These are phyloP conservation scores for Paracamarosporium sp. DNA, from an alignment of 2,329 filamentous ascomycete species.

Conservation along the genomic window DNA sequence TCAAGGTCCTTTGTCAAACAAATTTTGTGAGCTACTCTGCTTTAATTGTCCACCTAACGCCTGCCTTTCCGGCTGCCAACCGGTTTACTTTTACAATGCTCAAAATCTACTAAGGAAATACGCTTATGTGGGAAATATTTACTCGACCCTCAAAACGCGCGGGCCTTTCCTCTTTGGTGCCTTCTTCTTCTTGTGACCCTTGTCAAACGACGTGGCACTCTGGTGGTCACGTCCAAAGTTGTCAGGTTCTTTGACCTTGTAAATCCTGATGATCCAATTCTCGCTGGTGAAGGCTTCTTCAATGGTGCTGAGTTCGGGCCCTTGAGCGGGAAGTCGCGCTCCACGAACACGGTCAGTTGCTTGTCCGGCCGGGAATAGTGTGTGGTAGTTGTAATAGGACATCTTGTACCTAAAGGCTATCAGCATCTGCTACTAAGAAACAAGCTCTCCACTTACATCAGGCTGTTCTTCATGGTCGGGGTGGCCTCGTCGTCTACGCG, in stretches of 20 bases:
- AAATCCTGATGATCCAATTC: constrained; percentile 99
- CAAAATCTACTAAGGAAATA: constrained; percentile 23
- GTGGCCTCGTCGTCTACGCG: constrained; percentile 91
- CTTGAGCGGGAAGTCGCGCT: constrained; percentile 78
- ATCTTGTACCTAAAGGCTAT: constrained; percentile 87
- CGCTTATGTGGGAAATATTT: constrained; percentile 36
- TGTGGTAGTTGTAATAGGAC: constrained; percentile 98
- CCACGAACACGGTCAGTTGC: constrained; percentile 89
- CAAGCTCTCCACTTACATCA: constrained; percentile 75
- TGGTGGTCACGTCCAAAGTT: constrained; percentile 91
- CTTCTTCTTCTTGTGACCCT: constrained; percentile 86
- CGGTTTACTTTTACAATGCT: constrained; percentile 35
- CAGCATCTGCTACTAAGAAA: constrained; percentile 24
- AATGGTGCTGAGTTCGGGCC: constrained; percentile 83
- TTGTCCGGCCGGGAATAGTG: constrained; percentile 89
- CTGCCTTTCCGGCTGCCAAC: constrained; percentile 17
- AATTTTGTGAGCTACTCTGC: constrained; percentile 15
- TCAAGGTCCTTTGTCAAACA: constrained; percentile 1
- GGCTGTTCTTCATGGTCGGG: constrained; percentile 97
- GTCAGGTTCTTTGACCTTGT: constrained; percentile 99
- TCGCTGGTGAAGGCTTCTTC: constrained; percentile 99
- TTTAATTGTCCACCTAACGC: constrained; percentile 40
- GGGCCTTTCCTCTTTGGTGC: constrained; percentile 73
- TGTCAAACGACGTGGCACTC: constrained; percentile 72
- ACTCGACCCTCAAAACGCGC: constrained; percentile 75